Percentiles rank a stretch among this genome's conserved stretches.
These are phyloP conservation scores for Clitopilus hobsonii DNA, from an alignment of 768 basidiomycete genomes.

Conservation along the genomic window DNA sequence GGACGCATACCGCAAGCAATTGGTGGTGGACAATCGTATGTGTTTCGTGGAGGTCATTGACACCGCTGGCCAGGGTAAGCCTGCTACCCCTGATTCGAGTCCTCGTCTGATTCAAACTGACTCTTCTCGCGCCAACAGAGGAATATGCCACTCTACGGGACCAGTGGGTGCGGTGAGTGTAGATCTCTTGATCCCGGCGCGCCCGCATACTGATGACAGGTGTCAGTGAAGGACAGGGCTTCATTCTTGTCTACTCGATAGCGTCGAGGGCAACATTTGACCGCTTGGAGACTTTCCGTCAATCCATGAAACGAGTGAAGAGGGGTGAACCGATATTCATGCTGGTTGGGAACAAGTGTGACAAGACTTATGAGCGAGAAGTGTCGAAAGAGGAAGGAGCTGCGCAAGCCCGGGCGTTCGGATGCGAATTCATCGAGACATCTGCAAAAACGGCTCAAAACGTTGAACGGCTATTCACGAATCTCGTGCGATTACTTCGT, in stretches of 20 bases:
- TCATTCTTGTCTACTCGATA: conserved; percentile 95
- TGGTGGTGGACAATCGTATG: conserved; percentile 92
- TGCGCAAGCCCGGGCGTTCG: conserved; percentile 74
- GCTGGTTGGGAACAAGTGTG: conserved; percentile 95
- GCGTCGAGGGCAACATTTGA: conserved; percentile 91
- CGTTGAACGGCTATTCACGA: conserved; percentile 87
- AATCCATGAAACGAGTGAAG: conserved; percentile 87
- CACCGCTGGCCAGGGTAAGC: conserved; percentile 93
- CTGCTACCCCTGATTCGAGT: conserved; percentile 3
- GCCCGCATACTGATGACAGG: conserved; percentile 7
- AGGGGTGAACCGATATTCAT: conserved; percentile 83
- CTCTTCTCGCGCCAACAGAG: conserved; percentile 48
- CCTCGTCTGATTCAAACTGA: conserved; percentile 5
- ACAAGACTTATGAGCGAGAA: conserved; percentile 87
- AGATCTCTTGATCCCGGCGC: conserved; percentile 6
- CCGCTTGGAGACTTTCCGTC: conserved; percentile 83
- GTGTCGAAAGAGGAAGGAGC: conserved; percentile 89
- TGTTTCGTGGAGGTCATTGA: conserved; percentile 97
- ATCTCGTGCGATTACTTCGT: conserved; percentile 79
- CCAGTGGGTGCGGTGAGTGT: conserved; percentile 92
- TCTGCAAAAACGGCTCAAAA: conserved; percentile 94
- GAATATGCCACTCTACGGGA: conserved; percentile 95
- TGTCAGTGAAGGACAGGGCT: conserved; percentile 91
- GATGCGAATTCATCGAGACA: conserved; percentile 94
- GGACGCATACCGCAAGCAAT: conserved; percentile 94